Evolutionary conservation across 202 grass and related monocot species (phyloP), one percentile per base, ranked within the genome.

Genomic region (Dendrocalamus latiflorus): DNA sequence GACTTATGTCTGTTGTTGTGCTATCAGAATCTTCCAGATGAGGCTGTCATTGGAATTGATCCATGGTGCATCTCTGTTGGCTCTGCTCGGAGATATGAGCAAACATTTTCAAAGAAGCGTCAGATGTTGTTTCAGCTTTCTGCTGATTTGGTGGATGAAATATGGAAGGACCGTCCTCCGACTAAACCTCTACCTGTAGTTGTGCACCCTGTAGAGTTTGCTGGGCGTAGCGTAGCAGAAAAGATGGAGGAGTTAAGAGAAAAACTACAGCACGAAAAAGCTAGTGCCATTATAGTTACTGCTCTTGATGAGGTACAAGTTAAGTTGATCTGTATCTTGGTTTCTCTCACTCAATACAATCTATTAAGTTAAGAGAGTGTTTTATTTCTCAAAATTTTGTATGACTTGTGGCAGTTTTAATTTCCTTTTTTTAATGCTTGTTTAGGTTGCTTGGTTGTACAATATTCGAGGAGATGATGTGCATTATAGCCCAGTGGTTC

Each of bases 381-480:
- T 28, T 48, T 33, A 33, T 76, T 64, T 63, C 49, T 54, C 3
- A 4, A 60, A 33, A 17, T n/a, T n/a, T n/a, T n/a, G n/a, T n/a
- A n/a, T n/a, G n/a, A n/a, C n/a, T n/a, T n/a, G n/a, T n/a, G n/a
- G 1, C 54, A 17, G 3, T 83, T 62, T 3, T 83, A 84, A 72
- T 77, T 82, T 83, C 26, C 21, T 75, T 49, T 18, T 13, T 78
- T 80, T 13, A 62, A 77, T 89, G 38, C 33, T 51, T 76, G 22
- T 63, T 72, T 81, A 98, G 95, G 95, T 98, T 87, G 93, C 93
- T 78, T 98, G 95, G 95, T 70, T 98, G 57, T 98, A 93, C 79
- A 95, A 98, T 72, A n/a, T n/a, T n/a, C n/a, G n/a, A n/a, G n/a
- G n/a, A n/a, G n/a, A n/a, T n/a, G n/a, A n/a, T n/a, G n/a, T 98